Evolutionary conservation across 257 asterid species (phyloP), one percentile per base, ranked within the genome.

Genomic region (Solanum sitiens): DNA sequence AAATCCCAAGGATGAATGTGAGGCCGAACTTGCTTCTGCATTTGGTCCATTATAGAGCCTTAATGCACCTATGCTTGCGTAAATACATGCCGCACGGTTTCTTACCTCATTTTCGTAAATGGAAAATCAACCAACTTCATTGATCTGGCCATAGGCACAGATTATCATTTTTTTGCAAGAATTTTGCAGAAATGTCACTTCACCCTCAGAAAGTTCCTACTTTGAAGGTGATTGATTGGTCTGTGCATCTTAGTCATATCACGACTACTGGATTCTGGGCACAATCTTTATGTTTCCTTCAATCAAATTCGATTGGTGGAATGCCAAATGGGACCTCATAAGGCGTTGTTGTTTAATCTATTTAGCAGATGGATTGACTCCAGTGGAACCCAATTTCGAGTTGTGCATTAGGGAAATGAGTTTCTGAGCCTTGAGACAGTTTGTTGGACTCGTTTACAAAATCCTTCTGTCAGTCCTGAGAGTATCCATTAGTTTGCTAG

Each of bases 381-480:
- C 18, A 80, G 1, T 45, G 68, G 68, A 45, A 40, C 68, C 85
- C 44, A 59, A 79, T 80, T 16, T 18, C 0, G 44, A 30, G 30
- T 80, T 32, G 40, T 47, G 37, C 85, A 47, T 16, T 30, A 16
- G 27, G 44, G 18, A 33, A 39, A 94, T 95, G 96, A 93, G 88
- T 87, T 90, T 93, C 73, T 90, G 94, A 90, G 94, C 95, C 91
- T 88, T 96, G 80, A 91, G 95, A 92, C 91, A 94, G 92, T 74
- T 93, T 12, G 32, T 91, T 89, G 95, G 94, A 89, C 95, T 96
- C 88, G 91, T 88, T 40, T 92, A 93, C 73, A 88, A 95, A 39
- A 82, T 93, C 87, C 87, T 94, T 23, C 65, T 83, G 11, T 88
- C 91, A 42, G 68, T 83, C 83, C 77, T 88, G 30, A 89, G 92